Conservation (phyloP, 1,139 yeast species). For the Yamadazyma diospyri region DNA sequence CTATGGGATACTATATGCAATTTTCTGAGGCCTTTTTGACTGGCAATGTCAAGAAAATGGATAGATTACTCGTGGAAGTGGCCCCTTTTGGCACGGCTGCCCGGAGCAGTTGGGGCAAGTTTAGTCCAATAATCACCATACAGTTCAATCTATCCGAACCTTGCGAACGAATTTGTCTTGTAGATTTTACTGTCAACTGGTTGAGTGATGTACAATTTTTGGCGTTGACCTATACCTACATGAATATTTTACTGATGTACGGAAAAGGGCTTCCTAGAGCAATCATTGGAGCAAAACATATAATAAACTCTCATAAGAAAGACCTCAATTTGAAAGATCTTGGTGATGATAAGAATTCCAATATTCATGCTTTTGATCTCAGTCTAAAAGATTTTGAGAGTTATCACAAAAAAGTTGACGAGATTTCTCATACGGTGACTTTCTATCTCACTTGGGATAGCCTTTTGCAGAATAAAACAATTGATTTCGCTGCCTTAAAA, state of each 20-base stretch:
- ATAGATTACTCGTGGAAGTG: not conserved
- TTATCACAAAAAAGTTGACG: conserved; percentile 2
- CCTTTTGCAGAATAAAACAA: conserved; percentile 1
- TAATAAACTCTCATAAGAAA: not conserved
- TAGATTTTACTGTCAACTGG: conserved; percentile 5
- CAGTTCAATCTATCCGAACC: not conserved
- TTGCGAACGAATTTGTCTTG: not conserved
- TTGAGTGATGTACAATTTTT: conserved; percentile 6
- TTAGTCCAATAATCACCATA: conserved; percentile 1
- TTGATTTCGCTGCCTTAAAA: conserved; percentile 1
- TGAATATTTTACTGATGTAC: conserved; percentile 4
- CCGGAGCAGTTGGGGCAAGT: conserved; percentile 2
- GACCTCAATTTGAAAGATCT: not conserved
- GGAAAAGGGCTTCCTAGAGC: conserved; percentile 1
- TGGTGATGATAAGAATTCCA: not conserved
- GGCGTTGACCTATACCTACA: conserved; percentile 3
- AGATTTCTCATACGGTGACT: conserved; percentile 3
- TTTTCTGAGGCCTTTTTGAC: conserved; percentile 1
- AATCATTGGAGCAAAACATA: not conserved
- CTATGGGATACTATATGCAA: conserved; percentile 4
- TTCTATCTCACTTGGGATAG: conserved; percentile 6
- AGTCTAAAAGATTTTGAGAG: conserved; percentile 1
- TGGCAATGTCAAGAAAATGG: not conserved
- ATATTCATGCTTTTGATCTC: not conserved
- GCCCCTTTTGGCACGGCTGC: conserved; percentile 4